These are phyloP conservation scores for Dioscorea zingiberensis DNA, from an alignment of 106 monocot genomes.

Conservation along the genomic window DNA sequence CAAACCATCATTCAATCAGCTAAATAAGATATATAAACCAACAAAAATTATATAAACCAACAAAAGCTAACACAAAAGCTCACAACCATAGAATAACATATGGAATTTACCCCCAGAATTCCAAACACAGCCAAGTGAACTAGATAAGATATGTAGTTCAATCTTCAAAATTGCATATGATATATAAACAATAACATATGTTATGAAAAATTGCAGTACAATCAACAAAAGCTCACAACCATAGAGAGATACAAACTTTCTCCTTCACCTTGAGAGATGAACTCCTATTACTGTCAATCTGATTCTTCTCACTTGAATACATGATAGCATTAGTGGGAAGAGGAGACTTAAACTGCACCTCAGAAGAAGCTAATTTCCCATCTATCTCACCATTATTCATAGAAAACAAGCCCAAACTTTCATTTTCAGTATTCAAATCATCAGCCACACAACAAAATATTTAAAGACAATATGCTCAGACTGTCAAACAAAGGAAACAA, in stretches of 20 bases:
- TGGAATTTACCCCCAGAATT: conserved; percentile 68
- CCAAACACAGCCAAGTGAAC: conserved; percentile 68
- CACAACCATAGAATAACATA: too few species aligned
- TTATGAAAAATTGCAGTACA: too few species aligned
- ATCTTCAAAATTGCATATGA: conserved; percentile 34
- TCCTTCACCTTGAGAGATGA: conserved; percentile 12
- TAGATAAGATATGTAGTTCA: conserved; percentile 51
- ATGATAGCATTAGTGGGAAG: conserved; percentile 29
- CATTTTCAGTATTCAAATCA: conserved; percentile 5
- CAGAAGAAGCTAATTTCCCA: conserved; percentile 7
- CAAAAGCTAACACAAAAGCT: too few species aligned
- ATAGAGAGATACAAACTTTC: not conserved
- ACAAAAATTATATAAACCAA: too few species aligned
- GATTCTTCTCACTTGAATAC: conserved; percentile 17
- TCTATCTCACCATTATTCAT: conserved; percentile 9
- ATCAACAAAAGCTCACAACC: too few species aligned
- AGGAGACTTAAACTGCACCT: conserved; percentile 15
- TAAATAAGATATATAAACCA: too few species aligned
- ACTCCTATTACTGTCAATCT: conserved; percentile 4
- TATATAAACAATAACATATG: not conserved
- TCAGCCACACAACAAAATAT: conserved; percentile 25
- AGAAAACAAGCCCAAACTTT: not conserved
- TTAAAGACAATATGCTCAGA: too few species aligned
- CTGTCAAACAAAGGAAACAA: too few species aligned
- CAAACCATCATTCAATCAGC: too few species aligned